Conservation (phyloP, 1,284 basidiomycete genomes). For the Cryptococcus maquisensis region DNA sequence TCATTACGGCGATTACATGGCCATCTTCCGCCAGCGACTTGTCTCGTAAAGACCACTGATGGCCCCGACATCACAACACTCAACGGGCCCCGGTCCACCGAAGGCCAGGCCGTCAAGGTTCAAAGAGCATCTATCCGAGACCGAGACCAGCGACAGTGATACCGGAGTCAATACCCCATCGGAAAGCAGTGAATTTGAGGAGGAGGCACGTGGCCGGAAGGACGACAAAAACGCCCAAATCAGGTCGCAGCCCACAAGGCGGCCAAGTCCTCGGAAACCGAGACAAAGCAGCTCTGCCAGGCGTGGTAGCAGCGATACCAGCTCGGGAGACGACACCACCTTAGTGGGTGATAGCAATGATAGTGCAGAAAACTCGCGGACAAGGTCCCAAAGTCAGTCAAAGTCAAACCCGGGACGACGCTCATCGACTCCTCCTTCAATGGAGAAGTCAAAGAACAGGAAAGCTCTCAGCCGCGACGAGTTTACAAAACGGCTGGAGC, state of each 20-base stretch:
- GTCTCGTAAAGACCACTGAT: background rate
- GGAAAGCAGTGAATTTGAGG: background rate
- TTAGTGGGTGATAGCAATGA: background rate
- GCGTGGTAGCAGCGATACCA: background rate
- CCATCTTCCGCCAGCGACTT: background rate
- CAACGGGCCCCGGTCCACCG: slow-evolving; percentile 1
- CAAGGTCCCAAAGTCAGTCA: too few species aligned
- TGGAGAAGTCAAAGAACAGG: too few species aligned
- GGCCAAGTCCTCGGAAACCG: too few species aligned
- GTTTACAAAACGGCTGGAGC: background rate
- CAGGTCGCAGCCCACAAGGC: too few species aligned
- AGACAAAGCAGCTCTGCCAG: too few species aligned
- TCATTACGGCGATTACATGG: background rate
- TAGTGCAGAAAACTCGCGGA: background rate
- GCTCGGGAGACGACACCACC: background rate
- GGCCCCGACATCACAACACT: background rate
- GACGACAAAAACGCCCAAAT: background rate
- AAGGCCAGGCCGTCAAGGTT: background rate
- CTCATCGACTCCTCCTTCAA: too few species aligned
- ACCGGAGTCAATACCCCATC: background rate
- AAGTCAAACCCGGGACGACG: too few species aligned
- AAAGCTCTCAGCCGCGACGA: too few species aligned
- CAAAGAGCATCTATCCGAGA: background rate
- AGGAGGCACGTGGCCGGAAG: background rate
- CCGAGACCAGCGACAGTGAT: background rate